Evolutionary conservation across 768 basidiomycete genomes (phyloP), one percentile per base, ranked within the genome.

Genomic region (Candolleomyces efflorescens): DNA sequence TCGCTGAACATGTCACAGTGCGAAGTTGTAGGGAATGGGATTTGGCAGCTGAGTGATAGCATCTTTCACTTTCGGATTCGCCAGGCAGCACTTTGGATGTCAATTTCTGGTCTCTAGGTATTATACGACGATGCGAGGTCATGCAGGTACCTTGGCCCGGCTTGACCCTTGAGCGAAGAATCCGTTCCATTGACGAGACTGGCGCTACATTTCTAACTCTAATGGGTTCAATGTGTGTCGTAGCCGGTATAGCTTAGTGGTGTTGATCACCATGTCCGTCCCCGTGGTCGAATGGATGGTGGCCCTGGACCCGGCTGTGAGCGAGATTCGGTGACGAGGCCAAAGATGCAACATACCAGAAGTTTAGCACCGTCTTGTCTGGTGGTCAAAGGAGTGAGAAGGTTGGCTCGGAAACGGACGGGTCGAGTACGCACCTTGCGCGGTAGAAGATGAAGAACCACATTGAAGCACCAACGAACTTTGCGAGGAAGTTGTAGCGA

Each of bases 361-460:
- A 92, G 67, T 65, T 90, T 90, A 23, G 82, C 78, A 45, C 89
- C 90, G 63, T 91, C 90, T 78, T 91, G 81, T 64, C 90, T 91
- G 64, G 18, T n/a, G 20, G 32, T 38, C 11, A 17, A 36, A 24
- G 3, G 49, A 18, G 43, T 51, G 47, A 60, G 26, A 44, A 45
- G 6, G 24, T 6, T 37, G 17, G 9, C 11, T 36, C 36, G 24
- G 24, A 20, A 13, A 45, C 47, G 49, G 45, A 17, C 15, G 23
- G n/a, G 46, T 23, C 20, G 22, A 27, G 23, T 48, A 79, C 89
- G 67, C 66, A 96, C 94, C 93, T 80, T 62, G 90, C 89, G 56
- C 94, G 86, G 75, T 95, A 97, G 79, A 97, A 96, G 69, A 97
- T 94, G 79, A 94, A 97, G 84, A 96, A 96, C 94, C 94, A 97